Base-by-base conservation (phyloP, 768 basidiomycete species). In the Psilocybe sp. region DNA sequence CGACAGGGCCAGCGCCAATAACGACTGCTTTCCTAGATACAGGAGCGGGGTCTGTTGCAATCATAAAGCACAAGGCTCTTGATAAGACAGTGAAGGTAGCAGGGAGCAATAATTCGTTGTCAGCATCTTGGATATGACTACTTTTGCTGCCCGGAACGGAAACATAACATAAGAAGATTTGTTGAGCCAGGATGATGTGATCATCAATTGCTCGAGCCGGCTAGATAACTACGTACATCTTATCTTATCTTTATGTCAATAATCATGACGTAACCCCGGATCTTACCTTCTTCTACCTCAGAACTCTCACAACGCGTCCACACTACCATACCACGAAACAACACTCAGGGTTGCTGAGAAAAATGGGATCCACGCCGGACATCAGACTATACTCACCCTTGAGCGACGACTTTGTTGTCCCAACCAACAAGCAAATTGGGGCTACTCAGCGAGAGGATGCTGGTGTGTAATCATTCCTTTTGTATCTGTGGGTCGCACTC, bases 1-100 rank as follows among this genome's bases (percentile, higher is more conserved):
- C 96, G 13, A 99, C 96, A 7, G 96, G 95, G 0, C 96, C 96
- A 47, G 87, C 95, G 36, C 96, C 96, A 18, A 89, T 80, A 35
- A 90, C 72, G 40, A 85, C 72, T n/a, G 75, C 84, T 57, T 78
- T 63, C 44, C 54, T 56, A 3, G 50, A 48, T 50, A 48, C 20
- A 19, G 43, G 14, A 44, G 49, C 5, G 39, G 51, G n/a, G 44
- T 43, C 43, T 14, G 19, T 42, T 18, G 40, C 33, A 36, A 19
- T 16, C 23, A 44, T 32, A 51, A 48, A 44, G 34, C 49, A 34
- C 14, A 41, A 42, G 41, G 52, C 44, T 44, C 20, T 35, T 40
- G 14, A 44, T 18, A 23, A 31, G 18, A 44, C 20, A 32, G 14
- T 18, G 34, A 31, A 14, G 42, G 43, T 42, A 35, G 41, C n/a